A percentile compares a stretch with the other conserved stretches of the same genome.
phyloP scores from a whole-genome alignment of 257 asterid species.

The Ocimum tenuiflorum region DNA sequence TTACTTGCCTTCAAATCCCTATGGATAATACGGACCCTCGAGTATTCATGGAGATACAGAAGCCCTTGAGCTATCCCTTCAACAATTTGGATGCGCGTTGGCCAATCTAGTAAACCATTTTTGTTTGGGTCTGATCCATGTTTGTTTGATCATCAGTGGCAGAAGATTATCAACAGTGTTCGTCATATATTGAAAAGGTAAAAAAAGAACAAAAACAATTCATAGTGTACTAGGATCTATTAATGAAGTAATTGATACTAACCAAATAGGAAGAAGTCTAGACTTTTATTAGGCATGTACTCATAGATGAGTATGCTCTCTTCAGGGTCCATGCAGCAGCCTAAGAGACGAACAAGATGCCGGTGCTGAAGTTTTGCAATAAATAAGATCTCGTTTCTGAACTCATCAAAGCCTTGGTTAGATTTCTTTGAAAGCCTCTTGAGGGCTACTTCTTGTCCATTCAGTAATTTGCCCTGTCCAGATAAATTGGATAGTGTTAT shows the following conservation, averaged over 20 bases:
- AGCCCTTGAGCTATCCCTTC: slow-evolving; percentile 51
- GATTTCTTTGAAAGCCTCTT: slow-evolving; percentile 38
- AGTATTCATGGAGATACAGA: slow-evolving; percentile 39
- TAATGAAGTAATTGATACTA: neutral
- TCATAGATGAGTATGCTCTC: slow-evolving; percentile 35
- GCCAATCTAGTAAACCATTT: slow-evolving; percentile 28
- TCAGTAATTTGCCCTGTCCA: slow-evolving; percentile 26
- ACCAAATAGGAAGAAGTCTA: slow-evolving; percentile 41
- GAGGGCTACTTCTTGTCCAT: slow-evolving; percentile 36
- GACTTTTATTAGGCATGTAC: slow-evolving; percentile 36
- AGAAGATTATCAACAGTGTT: neutral
- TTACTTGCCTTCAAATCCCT: slow-evolving; percentile 42
- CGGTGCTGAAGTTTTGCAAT: slow-evolving; percentile 37
- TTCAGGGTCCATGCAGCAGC: slow-evolving; percentile 24
- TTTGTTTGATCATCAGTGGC: neutral
- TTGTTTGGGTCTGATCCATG: slow-evolving; percentile 20
- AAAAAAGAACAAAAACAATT: too few relatives aligned
- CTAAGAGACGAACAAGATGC: slow-evolving; percentile 35
- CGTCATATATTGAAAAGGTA: neutral
- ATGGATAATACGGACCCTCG: slow-evolving; percentile 31
- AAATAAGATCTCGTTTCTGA: slow-evolving; percentile 29
- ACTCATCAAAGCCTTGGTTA: slow-evolving; percentile 36
- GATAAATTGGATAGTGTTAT: neutral
- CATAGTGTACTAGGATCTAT: too few relatives aligned
- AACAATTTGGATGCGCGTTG: slow-evolving; percentile 25